A percentile compares a stretch with the other conserved stretches of the same genome.
Evolutionary conservation across 1,284 basidiomycete species (phyloP).

Genomic region (Naganishia liquefaciens): DNA sequence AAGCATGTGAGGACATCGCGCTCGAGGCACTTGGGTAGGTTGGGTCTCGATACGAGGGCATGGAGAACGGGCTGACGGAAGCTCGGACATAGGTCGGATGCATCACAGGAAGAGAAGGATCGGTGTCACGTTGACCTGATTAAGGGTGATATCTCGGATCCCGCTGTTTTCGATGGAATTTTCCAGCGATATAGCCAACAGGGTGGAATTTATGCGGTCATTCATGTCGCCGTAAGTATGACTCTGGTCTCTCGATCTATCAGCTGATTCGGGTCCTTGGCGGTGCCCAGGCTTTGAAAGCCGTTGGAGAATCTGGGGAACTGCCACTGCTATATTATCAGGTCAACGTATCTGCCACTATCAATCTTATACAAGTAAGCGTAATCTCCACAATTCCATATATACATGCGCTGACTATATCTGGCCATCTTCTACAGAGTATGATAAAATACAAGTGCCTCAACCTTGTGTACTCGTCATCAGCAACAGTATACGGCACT

Average conservation of each 20-base stretch:
- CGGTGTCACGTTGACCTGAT: constrained; percentile 61
- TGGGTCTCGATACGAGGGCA: background rate
- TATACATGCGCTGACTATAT: background rate
- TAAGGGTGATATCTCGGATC: constrained; percentile 71
- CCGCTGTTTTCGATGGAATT: constrained; percentile 68
- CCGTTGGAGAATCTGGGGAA: constrained; percentile 96
- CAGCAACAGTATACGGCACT: constrained; percentile 97
- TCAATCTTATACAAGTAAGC: constrained; percentile 66
- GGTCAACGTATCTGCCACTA: constrained; percentile 84
- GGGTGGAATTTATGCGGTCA: constrained; percentile 94
- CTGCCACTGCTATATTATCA: constrained; percentile 89
- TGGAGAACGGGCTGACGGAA: background rate
- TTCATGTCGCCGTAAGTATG: constrained; percentile 82
- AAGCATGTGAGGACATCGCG: constrained; percentile 71
- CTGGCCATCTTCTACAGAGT: constrained; percentile 58
- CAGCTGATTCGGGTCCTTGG: constrained; percentile 1
- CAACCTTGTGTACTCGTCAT: constrained; percentile 93
- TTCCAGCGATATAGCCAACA: constrained; percentile 78
- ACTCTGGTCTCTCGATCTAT: background rate
- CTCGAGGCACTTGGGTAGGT: constrained; percentile 58
- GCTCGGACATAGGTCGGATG: constrained; percentile 9
- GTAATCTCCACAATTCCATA: background rate
- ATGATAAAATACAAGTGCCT: constrained; percentile 83
- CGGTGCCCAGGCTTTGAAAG: constrained; percentile 81
- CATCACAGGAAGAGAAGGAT: constrained; percentile 20